Evolutionary conservation across 495 filamentous ascomycete species (phyloP).

Genomic region (Tuber melanosporum): DNA sequence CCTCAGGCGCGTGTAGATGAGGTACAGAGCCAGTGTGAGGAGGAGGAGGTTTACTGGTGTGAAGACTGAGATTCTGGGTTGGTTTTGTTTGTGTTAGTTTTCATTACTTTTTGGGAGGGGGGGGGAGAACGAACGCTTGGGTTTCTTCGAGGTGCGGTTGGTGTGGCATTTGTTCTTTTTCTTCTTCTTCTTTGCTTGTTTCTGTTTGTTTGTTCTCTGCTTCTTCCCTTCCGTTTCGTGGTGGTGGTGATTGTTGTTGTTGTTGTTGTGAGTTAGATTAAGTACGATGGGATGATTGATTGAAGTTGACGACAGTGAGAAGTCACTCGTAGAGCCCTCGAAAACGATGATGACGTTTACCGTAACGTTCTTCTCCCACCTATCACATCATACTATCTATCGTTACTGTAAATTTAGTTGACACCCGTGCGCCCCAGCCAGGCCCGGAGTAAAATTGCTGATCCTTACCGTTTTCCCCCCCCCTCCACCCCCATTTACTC

Average conservation of each 20-base stretch:
- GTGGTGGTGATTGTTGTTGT: not conserved
- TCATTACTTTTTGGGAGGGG: not conserved
- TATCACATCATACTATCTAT: too few relatives aligned
- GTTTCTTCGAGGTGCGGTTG: constrained; percentile 20
- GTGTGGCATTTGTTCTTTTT: constrained; percentile 28
- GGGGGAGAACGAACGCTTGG: constrained; percentile 30
- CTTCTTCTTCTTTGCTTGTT: not conserved
- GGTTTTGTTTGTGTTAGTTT: constrained; percentile 13
- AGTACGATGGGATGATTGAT: not conserved
- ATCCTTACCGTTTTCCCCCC: not conserved
- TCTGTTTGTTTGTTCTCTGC: not conserved
- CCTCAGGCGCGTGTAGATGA: constrained; percentile 62
- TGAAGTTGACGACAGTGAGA: not conserved
- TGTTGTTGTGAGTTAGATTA: not conserved
- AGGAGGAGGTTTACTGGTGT: constrained; percentile 77
- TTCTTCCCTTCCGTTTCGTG: not conserved
- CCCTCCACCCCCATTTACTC: not conserved
- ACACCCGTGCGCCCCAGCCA: not conserved
- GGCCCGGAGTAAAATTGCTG: not conserved
- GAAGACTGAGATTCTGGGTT: constrained; percentile 46
- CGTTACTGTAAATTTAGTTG: not conserved
- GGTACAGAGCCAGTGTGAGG: constrained; percentile 59
- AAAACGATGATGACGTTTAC: not conserved
- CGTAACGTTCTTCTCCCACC: not conserved
- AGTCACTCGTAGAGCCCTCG: not conserved